Conservation (phyloP, 768 basidiomycete genomes). For the Tricholoma furcatifolium region DNA sequence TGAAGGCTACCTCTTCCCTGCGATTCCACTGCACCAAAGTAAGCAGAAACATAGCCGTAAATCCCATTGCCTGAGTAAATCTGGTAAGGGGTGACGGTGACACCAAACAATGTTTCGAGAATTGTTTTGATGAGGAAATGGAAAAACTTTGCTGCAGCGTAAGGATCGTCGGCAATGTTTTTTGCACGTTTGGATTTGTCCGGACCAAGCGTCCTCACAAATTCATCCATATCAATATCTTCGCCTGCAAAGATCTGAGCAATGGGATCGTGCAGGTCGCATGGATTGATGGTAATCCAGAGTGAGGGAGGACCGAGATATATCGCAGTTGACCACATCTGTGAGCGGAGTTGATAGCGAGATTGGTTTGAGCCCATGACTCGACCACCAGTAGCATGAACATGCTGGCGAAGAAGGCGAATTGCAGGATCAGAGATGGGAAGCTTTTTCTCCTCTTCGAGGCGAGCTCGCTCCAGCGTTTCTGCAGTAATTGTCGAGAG, state of each 20-base stretch:
- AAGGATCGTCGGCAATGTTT: constrained; percentile 35
- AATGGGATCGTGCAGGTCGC: constrained; percentile 40
- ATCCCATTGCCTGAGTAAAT: constrained; percentile 26
- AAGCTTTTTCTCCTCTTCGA: constrained; percentile 26
- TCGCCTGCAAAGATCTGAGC: constrained; percentile 42
- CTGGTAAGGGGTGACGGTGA: constrained; percentile 18
- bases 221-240: constrained; percentile 41
- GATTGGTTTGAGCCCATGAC: constrained; percentile 34
- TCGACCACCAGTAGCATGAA: constrained; percentile 18
- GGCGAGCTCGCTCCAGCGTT: constrained; percentile 28
- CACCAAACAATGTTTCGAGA: constrained; percentile 28
- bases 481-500: constrained; percentile 22
- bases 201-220: constrained; percentile 26
- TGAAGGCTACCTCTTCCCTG: constrained; percentile 39
- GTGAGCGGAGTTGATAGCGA: constrained; percentile 16
- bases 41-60: constrained; percentile 29
- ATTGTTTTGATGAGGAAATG: constrained; percentile 27
- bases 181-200: constrained; percentile 10
- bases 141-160: background rate
- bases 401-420: constrained; percentile 20
- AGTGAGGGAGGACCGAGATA: constrained; percentile 28
- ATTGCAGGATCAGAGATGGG: constrained; percentile 26
- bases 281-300: constrained; percentile 45
- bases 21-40: constrained; percentile 36
- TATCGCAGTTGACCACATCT: constrained; percentile 37